These are phyloP conservation scores for Trichoderma sp. DNA, from an alignment of 2,329 filamentous ascomycete genomes.

Conservation along the genomic window DNA sequence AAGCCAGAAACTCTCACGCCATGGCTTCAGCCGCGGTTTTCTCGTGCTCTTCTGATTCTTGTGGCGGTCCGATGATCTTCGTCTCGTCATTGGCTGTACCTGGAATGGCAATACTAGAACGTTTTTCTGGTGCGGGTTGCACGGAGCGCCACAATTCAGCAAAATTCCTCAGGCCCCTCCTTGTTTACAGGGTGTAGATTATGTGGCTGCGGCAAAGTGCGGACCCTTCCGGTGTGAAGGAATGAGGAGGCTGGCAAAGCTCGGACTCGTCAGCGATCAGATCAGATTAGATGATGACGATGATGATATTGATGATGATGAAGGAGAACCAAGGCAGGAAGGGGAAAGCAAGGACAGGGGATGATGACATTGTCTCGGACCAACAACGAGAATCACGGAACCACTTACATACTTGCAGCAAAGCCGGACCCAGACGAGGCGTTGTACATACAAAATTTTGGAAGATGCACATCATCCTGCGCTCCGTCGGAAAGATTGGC, in stretches of 20 bases:
- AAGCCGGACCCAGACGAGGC: too few species aligned
- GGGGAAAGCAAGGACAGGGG: neutral
- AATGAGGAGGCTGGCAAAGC: neutral
- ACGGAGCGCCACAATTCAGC: neutral
- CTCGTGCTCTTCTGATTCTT: neutral
- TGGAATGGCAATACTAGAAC: slow-evolving; percentile 15
- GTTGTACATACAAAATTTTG: too few species aligned
- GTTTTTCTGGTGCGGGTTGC: neutral
- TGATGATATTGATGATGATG: neutral
- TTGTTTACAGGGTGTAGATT: neutral
- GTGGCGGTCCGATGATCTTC: neutral
- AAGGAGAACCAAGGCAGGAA: neutral
- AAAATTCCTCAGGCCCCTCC: slow-evolving; percentile 16
- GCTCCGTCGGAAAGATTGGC: too few species aligned
- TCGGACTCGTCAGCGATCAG: neutral
- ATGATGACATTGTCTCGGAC: too few species aligned
- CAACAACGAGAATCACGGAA: too few species aligned
- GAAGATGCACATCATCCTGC: too few species aligned
- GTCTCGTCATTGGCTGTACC: neutral
- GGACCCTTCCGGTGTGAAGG: neutral
- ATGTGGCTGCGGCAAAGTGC: slow-evolving; percentile 11
- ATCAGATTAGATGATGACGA: neutral
- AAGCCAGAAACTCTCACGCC: neutral
- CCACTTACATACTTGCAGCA: too few species aligned
- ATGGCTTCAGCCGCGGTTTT: neutral